A percentile compares a stretch with the other conserved stretches of the same genome.
Evolutionary conservation across 208 protist genomes (phyloP).

Genomic region (Leptomonas pyrrhocoris): DNA sequence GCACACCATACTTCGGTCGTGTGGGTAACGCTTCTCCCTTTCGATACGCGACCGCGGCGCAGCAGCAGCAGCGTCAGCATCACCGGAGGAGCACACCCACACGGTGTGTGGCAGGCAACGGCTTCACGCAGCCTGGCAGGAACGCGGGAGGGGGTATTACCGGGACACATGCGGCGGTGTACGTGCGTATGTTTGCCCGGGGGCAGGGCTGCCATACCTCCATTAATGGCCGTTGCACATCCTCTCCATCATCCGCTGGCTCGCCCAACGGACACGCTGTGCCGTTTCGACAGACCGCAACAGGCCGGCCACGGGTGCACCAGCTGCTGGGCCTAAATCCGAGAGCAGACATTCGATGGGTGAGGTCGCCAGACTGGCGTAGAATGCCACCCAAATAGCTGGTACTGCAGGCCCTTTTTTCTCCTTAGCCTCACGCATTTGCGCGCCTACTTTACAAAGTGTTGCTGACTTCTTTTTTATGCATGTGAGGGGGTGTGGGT

Average conservation of each 20-base stretch:
- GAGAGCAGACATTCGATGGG: conserved; percentile 4
- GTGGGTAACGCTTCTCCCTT: not conserved
- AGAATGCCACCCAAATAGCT: not conserved
- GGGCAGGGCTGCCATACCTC: not conserved
- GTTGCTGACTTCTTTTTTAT: too few relatives aligned
- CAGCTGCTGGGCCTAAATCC: conserved; percentile 26
- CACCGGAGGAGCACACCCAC: not conserved
- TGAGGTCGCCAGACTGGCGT: conserved; percentile 23
- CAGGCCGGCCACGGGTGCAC: conserved; percentile 3
- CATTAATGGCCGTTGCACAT: not conserved
- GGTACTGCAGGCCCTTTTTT: too few relatives aligned
- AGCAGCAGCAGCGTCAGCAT: not conserved
- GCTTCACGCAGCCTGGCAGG: not conserved
- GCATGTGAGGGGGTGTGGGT: too few relatives aligned
- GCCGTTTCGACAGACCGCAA: conserved; percentile 3
- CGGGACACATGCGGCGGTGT: not conserved
- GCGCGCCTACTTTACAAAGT: too few relatives aligned
- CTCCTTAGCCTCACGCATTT: too few relatives aligned
- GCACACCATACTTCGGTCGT: not conserved
- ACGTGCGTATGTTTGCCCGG: not conserved
- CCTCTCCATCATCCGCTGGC: not conserved
- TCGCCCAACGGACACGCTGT: not conserved
- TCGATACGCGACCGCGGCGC: not conserved
- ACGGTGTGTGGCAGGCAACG: not conserved
- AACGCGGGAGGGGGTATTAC: not conserved